A percentile compares a stretch with the other conserved stretches of the same genome.
phyloP scores from a whole-genome alignment of 2,329 filamentous ascomycete species.

The Thielaviopsis euricoi region DNA sequence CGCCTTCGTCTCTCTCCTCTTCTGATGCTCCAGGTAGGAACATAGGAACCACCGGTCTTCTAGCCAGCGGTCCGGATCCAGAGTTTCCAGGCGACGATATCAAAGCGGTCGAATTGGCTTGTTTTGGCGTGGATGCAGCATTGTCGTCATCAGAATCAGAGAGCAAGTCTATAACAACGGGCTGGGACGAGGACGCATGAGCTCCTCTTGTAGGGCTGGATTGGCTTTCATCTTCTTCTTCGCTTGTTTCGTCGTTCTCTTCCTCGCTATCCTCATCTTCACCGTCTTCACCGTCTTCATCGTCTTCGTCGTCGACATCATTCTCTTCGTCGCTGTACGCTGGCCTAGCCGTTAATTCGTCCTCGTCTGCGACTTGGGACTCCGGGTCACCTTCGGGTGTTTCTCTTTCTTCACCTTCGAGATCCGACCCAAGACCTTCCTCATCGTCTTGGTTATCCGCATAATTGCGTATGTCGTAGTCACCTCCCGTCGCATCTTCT shows the following conservation, averaged over 20 bases:
- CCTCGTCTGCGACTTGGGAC: slow-evolving; percentile 3
- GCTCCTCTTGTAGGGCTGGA: background rate
- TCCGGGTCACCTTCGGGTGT: slow-evolving; percentile 3
- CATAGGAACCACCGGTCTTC: background rate
- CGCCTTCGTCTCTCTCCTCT: slow-evolving; percentile 1
- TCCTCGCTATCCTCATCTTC: background rate
- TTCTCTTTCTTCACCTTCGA: slow-evolving; percentile 6
- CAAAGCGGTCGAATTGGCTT: background rate
- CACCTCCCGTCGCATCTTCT: slow-evolving; percentile 13
- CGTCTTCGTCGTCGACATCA: slow-evolving; percentile 4
- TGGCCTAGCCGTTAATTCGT: slow-evolving; percentile 3
- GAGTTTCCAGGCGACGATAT: background rate
- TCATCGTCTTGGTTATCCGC: slow-evolving; percentile 15
- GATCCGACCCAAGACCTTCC: slow-evolving; percentile 4
- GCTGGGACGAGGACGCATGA: slow-evolving; percentile 16
- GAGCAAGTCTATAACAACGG: slow-evolving; percentile 30
- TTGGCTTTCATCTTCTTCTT: slow-evolving; percentile 6
- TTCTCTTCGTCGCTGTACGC: slow-evolving; percentile 1
- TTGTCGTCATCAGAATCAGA: slow-evolving; percentile 28
- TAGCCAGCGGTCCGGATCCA: background rate
- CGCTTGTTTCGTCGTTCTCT: slow-evolving; percentile 14
- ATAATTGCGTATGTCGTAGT: slow-evolving; percentile 16
- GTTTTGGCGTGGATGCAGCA: background rate
- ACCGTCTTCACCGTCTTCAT: background rate
- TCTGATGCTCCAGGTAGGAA: slow-evolving; percentile 3